Evolutionary conservation across 2,329 filamentous ascomycete species (phyloP).

Genomic region (Penicillium sumatraense): DNA sequence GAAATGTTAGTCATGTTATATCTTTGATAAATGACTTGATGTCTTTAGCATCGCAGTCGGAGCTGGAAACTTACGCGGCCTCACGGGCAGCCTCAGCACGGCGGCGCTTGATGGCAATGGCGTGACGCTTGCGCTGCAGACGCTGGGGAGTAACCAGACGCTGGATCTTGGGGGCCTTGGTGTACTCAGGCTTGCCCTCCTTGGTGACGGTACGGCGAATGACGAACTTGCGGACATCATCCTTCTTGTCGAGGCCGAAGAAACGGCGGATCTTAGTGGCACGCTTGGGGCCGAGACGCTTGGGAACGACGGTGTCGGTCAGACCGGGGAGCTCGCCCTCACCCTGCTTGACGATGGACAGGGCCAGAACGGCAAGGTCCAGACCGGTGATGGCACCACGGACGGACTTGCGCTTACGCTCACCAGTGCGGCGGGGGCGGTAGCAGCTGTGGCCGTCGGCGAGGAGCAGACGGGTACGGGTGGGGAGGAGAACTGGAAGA

Average conservation of each 20-base stretch:
- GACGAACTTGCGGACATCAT: conserved; percentile 99
- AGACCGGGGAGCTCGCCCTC: conserved; percentile 92
- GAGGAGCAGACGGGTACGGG: conserved; percentile 97
- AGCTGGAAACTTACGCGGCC: conserved; percentile 78
- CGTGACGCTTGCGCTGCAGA: conserved; percentile 99
- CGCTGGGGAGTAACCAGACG: conserved; percentile 98
- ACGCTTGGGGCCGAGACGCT: conserved; percentile 99
- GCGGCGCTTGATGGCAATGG: conserved; percentile 97
- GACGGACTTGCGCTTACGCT: conserved; percentile 99
- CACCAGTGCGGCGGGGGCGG: conserved; percentile 93
- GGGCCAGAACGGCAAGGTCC: conserved; percentile 92
- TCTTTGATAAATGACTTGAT: no score
- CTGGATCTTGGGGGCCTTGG: conserved; percentile 99
- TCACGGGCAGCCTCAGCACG: conserved; percentile 97
- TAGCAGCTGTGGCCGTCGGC: conserved; percentile 97
- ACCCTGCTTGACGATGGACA: conserved; percentile 97
- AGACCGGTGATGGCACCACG: conserved; percentile 95
- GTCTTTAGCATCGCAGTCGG: no score
- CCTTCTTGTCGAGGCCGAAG: conserved; percentile 99
- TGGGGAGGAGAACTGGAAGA: conserved; percentile 76
- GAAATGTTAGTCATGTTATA: conserved; percentile 31
- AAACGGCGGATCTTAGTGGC: conserved; percentile 99
- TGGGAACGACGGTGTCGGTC: conserved; percentile 97
- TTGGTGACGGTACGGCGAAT: conserved; percentile 97
- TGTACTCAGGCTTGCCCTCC: conserved; percentile 97